phyloP scores from a whole-genome alignment of 2,329 filamentous ascomycete species.

The Fusarium miscanthi region DNA sequence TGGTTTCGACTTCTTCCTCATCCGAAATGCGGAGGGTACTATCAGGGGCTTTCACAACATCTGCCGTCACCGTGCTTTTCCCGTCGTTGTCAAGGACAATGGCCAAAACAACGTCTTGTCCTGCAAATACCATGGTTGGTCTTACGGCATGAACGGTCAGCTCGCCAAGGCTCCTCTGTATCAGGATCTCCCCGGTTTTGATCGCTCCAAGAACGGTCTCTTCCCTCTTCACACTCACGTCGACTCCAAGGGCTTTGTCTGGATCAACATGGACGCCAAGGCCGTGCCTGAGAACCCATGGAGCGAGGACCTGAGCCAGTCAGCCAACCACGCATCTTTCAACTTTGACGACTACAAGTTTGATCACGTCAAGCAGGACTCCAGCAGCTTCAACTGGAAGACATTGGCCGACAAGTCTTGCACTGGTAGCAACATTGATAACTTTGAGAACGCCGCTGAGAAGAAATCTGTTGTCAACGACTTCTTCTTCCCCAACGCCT shows the following conservation, averaged over 20 bases:
- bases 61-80: slow-evolving; percentile 70
- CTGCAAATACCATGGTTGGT: slow-evolving; percentile 73
- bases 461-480: slow-evolving; percentile 25
- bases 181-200: slow-evolving; percentile 65
- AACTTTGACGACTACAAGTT: slow-evolving; percentile 65
- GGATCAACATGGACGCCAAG: slow-evolving; percentile 65
- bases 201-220: slow-evolving; percentile 64
- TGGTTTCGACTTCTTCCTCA: slow-evolving; percentile 65
- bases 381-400: slow-evolving; percentile 69
- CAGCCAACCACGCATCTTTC: slow-evolving; percentile 56
- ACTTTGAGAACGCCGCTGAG: slow-evolving; percentile 1
- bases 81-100: slow-evolving; percentile 62
- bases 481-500: slow-evolving; percentile 40
- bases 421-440: slow-evolving; percentile 52
- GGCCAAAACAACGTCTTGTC: slow-evolving; percentile 64
- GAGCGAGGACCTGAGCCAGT: slow-evolving; percentile 58
- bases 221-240: slow-evolving; percentile 65
- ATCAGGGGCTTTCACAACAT: slow-evolving; percentile 72
- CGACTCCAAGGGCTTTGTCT: slow-evolving; percentile 66
- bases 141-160: slow-evolving; percentile 68
- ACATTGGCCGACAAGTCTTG: slow-evolving; percentile 54
- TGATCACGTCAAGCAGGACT: slow-evolving; percentile 66
- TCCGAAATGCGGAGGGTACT: slow-evolving; percentile 63
- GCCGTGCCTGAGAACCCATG: slow-evolving; percentile 60
- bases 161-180: slow-evolving; percentile 71